Base-by-base conservation (phyloP, 768 basidiomycete genomes). In the Gymnopilus dilepis region DNA sequence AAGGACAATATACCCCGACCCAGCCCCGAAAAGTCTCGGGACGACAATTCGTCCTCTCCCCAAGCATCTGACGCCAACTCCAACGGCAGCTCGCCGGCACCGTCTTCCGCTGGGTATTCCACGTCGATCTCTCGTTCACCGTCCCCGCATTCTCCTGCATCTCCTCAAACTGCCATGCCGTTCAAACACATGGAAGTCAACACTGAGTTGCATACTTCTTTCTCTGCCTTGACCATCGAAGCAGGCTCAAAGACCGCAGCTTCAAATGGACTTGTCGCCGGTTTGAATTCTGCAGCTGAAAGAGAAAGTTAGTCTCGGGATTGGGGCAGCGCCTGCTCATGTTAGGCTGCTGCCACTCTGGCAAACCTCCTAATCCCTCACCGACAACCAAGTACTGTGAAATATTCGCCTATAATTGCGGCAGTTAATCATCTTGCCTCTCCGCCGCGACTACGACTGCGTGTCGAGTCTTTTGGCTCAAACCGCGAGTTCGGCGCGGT, bases 31-130 rank as follows among this genome's bases (percentile, higher is more conserved):
- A 48, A 42, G 30, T 13, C 21, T n/a, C 60, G 45, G 19, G 57
- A 59, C 19, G 52, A 58, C n/a, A 31, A 38, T 30, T 12, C 11
- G 19, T 65, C 58, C 50, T 69, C 69, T 42, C 71, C 53, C 15
- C 52, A 59, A 30, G 61, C 37, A 19, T 71, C 52, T 68, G 72
- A 54, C 2, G 63, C 70, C 12, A 74, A 80, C 12, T 84, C 82
- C 4, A 77, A 77, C 15, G 83, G 81, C 33, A 84, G 78, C 56
- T 86, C 86, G 4, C 86, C 89, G 17, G 78, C 84, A 6, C 81
- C 84, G 30, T 86, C 88, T 9, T 88, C 86, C 31, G 76, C 78
- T 8, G 86, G 86, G 51, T 87, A 82, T 59, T 78, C 81, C 26
- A 78, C 81, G 1, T 84, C 85, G 13, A 67, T 81, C 12, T 86